Percentiles rank a stretch among this genome's conserved stretches.
Evolutionary conservation across 441 rosid genomes (phyloP).

Genomic region (Pelargonium myrrhifolium): DNA sequence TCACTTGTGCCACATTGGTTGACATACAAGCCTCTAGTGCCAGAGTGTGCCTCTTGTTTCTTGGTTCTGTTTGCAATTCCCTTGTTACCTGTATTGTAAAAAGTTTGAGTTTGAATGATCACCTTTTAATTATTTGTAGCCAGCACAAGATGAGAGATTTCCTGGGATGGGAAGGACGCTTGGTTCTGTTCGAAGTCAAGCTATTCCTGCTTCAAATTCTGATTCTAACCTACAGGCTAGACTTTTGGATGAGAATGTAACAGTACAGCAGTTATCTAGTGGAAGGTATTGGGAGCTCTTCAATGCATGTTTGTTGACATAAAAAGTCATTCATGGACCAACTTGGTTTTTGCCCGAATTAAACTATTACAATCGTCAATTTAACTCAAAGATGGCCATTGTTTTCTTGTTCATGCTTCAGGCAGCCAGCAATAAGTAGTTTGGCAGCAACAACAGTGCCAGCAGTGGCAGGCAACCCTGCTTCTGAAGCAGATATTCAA

Average conservation of each 20-base stretch:
- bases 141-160: slow-evolving; percentile 58
- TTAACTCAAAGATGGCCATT: not conserved
- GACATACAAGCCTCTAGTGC: not conserved
- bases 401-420: slow-evolving; percentile 21
- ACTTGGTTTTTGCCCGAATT: not conserved
- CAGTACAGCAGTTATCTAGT: slow-evolving; percentile 33
- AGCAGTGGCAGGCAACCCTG: slow-evolving; percentile 29
- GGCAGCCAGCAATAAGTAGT: slow-evolving; percentile 27
- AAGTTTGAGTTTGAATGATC: not conserved
- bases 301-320: not conserved
- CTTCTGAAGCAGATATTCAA: slow-evolving; percentile 63
- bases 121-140: slow-evolving; percentile 30
- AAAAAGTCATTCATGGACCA: slow-evolving; percentile 2
- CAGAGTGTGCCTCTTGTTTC: not conserved
- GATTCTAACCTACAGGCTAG: slow-evolving; percentile 74
- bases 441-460: slow-evolving; percentile 15
- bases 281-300: slow-evolving; percentile 43
- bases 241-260: slow-evolving; percentile 48
- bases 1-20: not conserved
- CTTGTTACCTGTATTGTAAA: not conserved
- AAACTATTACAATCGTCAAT: no score
- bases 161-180: slow-evolving; percentile 80
- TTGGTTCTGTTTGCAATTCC: not conserved
- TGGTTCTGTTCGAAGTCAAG: slow-evolving; percentile 37
- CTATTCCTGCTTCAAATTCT: slow-evolving; percentile 36